Percentiles rank a stretch among this genome's conserved stretches.
Evolutionary conservation across 441 rosid species (phyloP).

Genomic region (Hura crepitans): DNA sequence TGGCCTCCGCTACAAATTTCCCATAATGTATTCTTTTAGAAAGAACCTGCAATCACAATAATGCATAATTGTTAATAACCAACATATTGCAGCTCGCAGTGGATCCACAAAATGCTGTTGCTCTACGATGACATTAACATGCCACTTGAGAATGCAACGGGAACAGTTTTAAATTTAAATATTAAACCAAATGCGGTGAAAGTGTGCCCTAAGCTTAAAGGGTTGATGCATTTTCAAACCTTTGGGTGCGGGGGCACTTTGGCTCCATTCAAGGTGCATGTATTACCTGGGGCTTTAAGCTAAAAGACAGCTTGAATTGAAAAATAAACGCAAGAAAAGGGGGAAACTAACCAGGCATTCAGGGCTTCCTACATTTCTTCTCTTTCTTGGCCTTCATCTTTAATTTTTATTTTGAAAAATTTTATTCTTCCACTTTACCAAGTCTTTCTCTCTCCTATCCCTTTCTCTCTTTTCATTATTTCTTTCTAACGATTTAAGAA

Average conservation of each 20-base stretch:
- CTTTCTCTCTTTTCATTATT: too few species aligned
- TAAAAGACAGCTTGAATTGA: background rate
- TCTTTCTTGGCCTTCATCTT: too few species aligned
- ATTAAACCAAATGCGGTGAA: too few species aligned
- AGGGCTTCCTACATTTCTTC: too few species aligned
- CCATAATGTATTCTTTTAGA: slow-evolving; percentile 95
- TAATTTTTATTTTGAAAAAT: too few species aligned
- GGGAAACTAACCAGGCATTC: background rate
- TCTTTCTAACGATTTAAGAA: too few species aligned
- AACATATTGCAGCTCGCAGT: background rate
- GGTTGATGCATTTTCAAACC: background rate
- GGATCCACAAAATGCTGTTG: background rate
- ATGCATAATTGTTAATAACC: background rate
- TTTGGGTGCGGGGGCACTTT: too few species aligned
- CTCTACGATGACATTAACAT: background rate
- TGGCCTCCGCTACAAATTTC: slow-evolving; percentile 89
- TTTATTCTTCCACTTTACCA: too few species aligned
- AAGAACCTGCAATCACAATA: slow-evolving; percentile 49
- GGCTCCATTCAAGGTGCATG: background rate
- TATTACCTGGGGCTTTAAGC: background rate
- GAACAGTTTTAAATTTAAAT: background rate
- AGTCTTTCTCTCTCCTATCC: too few species aligned
- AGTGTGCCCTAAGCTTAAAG: background rate
- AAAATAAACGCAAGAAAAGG: background rate
- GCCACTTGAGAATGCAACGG: background rate